Evolutionary conservation across 352 stramenopile species (phyloP), one percentile per base, ranked within the genome.

Genomic region (Phytophthora crassamura): DNA sequence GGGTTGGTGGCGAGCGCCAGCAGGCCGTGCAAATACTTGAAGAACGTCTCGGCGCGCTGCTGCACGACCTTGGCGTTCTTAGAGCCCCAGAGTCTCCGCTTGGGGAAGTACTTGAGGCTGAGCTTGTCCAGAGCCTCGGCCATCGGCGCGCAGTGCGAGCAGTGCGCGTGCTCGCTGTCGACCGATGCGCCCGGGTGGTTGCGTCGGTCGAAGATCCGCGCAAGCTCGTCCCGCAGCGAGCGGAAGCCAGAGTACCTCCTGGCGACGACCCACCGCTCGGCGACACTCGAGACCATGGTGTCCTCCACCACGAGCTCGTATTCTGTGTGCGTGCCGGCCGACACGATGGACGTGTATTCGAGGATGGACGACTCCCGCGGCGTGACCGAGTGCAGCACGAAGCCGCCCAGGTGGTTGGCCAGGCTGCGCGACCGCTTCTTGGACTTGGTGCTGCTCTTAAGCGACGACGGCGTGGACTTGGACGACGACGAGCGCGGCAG

Each of bases 221-320:
- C 48, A 8, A 91, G 63, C 56, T 89, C 77, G 25, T 89, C 74
- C 30, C 81, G 80, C 34, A 93, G 59, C 22, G 82, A 65, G n/a
- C 70, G 74, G 64, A 93, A 91, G 14, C 72, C 71, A 39, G 82
- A 90, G 64, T 86, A 93, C 11, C 84, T 81, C 11, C 84, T 77
- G 52, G 79, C 72, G 62, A 93, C 78, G 59, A 86, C 70, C 84
- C 84, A 93, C 36, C 69, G 66, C 43, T 77, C 59, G 10, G 66
- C 73, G n/a, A 38, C 40, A 33, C 46, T 48, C 8, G 64, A 57
- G 8, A 50, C 39, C 34, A 63, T 48, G 1, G 58, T 52, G 40
- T 66, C 59, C 11, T 80, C 70, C 1, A 85, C 73, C 38, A 88
- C 74, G n/a, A 90, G 59, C 25, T 86, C 73, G 69, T 93, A 93